A percentile compares a stretch with the other conserved stretches of the same genome.
Evolutionary conservation across 2,329 filamentous ascomycete genomes (phyloP).

Genomic region (Thelonectria discophora): DNA sequence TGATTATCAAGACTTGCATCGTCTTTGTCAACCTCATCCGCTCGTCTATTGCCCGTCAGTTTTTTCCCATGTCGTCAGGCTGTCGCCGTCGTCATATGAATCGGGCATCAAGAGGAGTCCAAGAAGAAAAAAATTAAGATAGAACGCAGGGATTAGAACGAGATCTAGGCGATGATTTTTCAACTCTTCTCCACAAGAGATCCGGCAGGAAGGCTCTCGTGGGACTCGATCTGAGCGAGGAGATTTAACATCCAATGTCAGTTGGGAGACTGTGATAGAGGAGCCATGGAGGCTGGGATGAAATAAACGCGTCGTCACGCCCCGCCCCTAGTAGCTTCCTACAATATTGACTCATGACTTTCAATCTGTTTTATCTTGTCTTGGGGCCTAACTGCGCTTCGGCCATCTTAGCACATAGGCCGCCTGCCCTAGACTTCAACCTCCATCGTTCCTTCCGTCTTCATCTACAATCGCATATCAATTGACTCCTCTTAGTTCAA

Average conservation of each 20-base stretch:
- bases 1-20: background rate
- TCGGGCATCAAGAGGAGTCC: slow-evolving; percentile 16
- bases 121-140: slow-evolving; percentile 2
- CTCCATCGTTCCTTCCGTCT: background rate
- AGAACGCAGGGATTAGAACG: slow-evolving; percentile 6
- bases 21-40: background rate
- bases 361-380: background rate
- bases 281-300: background rate
- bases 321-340: no score
- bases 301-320: background rate
- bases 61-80: slow-evolving; percentile 8
- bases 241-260: background rate
- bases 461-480: no score
- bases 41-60: no score
- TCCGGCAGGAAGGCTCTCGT: slow-evolving; percentile 3
- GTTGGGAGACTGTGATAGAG: no score
- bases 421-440: background rate
- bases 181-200: slow-evolving; percentile 9
- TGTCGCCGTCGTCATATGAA: background rate
- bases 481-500: background rate
- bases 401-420: slow-evolving; percentile 6
- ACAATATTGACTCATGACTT: no score
- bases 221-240: background rate
- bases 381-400: slow-evolving; percentile 17
- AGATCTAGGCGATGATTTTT: slow-evolving; percentile 13